Evolutionary conservation across 2,329 filamentous ascomycete genomes (phyloP).

Genomic region (Beauveria caledonica): DNA sequence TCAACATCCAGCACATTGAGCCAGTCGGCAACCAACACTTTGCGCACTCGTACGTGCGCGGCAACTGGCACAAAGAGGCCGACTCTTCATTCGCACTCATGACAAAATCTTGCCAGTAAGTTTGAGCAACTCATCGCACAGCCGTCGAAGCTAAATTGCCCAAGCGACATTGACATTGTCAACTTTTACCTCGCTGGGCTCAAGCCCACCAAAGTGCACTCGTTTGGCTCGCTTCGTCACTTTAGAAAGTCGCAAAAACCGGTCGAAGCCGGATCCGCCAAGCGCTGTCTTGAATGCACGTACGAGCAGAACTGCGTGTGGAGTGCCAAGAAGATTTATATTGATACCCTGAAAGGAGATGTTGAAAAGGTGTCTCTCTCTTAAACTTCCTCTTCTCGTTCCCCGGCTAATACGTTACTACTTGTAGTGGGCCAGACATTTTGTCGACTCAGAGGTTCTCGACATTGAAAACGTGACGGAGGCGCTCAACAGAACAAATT

Average conservation of each 20-base stretch:
- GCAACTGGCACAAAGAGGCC: constrained; percentile 13
- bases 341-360: constrained; percentile 12
- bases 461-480: constrained; percentile 15
- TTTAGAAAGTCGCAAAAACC: constrained; percentile 15
- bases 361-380: constrained; percentile 9
- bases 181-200: constrained; percentile 13
- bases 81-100: constrained; percentile 14
- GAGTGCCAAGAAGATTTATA: constrained; percentile 16
- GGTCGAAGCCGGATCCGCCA: constrained; percentile 8
- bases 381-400: neutral
- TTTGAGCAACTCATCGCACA: neutral
- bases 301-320: constrained; percentile 13
- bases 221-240: constrained; percentile 14
- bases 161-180: constrained; percentile 15
- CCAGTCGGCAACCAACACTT: constrained; percentile 15
- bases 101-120: constrained; percentile 15
- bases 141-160: too few relatives aligned
- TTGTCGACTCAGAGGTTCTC: constrained; percentile 13
- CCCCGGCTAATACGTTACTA: neutral
- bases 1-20: constrained; percentile 16
- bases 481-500: constrained; percentile 11
- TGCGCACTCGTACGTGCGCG: constrained; percentile 15
- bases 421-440: constrained; percentile 13
- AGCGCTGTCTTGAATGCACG: constrained; percentile 12
- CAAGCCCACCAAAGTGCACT: constrained; percentile 14